Conservation (phyloP, 768 basidiomycete species). For the Suillus decipiens region DNA sequence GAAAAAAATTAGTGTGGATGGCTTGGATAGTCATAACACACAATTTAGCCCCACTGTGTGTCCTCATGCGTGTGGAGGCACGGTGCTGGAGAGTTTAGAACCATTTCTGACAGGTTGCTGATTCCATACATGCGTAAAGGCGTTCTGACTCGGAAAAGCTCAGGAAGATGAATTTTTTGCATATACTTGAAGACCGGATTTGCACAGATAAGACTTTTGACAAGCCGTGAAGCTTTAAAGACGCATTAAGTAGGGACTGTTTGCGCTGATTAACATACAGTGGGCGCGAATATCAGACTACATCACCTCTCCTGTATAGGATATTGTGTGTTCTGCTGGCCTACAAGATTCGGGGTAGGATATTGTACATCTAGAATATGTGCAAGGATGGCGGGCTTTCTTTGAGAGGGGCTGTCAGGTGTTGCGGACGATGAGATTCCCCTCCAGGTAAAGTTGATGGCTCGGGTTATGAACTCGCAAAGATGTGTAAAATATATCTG, state of each 20-base stretch:
- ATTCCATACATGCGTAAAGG: slow-evolving; percentile 63
- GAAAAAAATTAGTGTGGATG: not conserved
- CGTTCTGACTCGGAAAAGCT: slow-evolving; percentile 61
- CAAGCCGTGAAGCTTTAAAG: slow-evolving; percentile 79
- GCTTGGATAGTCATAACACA: slow-evolving; percentile 52
- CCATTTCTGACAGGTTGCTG: slow-evolving; percentile 66
- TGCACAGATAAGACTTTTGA: slow-evolving; percentile 80
- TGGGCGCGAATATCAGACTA: slow-evolving; percentile 1
- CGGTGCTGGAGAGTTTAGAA: slow-evolving; percentile 95
- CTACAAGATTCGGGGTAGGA: slow-evolving; percentile 85
- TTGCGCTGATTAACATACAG: slow-evolving; percentile 13
- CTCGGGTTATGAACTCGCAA: slow-evolving; percentile 32
- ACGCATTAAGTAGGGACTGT: slow-evolving; percentile 81
- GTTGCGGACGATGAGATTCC: slow-evolving; percentile 45
- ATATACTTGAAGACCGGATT: slow-evolving; percentile 87
- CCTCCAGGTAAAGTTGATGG: slow-evolving; percentile 25
- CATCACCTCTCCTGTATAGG: slow-evolving; percentile 86
- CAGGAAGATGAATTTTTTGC: slow-evolving; percentile 73
- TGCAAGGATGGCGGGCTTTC: slow-evolving; percentile 65
- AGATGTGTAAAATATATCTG: slow-evolving; percentile 35
- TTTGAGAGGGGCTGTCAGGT: slow-evolving; percentile 28
- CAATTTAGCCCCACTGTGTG: slow-evolving; percentile 72
- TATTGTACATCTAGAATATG: slow-evolving; percentile 70
- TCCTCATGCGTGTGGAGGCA: slow-evolving; percentile 71
- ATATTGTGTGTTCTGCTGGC: slow-evolving; percentile 81